phyloP scores from a whole-genome alignment of 805 yeast genomes.

The Ogataea zsoltii region DNA sequence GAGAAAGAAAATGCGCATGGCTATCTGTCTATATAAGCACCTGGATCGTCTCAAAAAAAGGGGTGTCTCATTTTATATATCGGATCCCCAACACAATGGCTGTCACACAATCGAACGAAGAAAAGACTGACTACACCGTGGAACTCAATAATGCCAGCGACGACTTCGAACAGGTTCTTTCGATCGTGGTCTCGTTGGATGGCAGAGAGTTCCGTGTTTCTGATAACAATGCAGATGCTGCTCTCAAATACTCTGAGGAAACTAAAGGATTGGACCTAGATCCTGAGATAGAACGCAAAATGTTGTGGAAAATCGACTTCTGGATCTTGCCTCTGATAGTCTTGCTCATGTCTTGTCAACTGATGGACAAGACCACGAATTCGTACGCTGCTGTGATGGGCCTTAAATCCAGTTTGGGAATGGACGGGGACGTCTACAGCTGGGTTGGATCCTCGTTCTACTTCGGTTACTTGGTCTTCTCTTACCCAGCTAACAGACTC shows the following conservation, averaged over 20 bases:
- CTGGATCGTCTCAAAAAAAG: too few species aligned
- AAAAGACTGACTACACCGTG: background rate
- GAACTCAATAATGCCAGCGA: slow-evolving; percentile 2
- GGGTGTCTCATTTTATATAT: too few species aligned
- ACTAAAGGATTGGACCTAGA: background rate
- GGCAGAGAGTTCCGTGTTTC: background rate
- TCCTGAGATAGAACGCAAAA: background rate
- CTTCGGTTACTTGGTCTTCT: slow-evolving; percentile 50
- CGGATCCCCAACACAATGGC: background rate
- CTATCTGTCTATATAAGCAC: too few species aligned
- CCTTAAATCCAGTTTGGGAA: slow-evolving; percentile 45
- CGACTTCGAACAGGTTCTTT: background rate
- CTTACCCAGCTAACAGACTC: slow-evolving; percentile 50
- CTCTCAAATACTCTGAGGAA: slow-evolving; percentile 2
- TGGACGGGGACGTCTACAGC: slow-evolving; percentile 42
- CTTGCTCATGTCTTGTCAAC: slow-evolving; percentile 50
- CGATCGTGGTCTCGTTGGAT: background rate
- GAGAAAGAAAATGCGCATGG: too few species aligned
- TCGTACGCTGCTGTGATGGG: slow-evolving; percentile 62
- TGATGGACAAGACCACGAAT: slow-evolving; percentile 59
- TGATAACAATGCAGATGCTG: background rate
- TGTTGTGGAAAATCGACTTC: slow-evolving; percentile 35
- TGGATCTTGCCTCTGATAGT: slow-evolving; percentile 51
- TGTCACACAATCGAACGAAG: background rate
- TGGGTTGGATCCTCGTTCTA: slow-evolving; percentile 35